Evolutionary conservation across 441 rosid genomes (phyloP).

Genomic region (Arabidopsis lyrata): DNA sequence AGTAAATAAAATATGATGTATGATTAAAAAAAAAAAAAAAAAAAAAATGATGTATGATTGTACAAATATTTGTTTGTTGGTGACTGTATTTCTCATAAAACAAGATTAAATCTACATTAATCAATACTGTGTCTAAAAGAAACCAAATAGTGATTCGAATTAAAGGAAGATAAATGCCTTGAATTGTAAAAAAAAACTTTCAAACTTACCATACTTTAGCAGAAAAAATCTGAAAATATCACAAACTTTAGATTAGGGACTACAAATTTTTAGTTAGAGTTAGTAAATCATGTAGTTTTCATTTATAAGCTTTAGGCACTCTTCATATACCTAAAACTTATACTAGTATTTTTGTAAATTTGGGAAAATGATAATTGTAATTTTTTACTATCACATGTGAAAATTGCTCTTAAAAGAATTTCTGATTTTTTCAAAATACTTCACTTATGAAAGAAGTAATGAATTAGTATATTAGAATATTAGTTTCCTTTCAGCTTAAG

Average conservation of each 20-base stretch:
- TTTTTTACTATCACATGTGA: not conserved
- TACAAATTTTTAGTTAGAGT: not conserved
- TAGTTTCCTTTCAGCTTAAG: constrained; percentile 31
- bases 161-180: not conserved
- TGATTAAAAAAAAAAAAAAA: too few relatives aligned
- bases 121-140: not conserved
- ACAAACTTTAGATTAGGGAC: not conserved
- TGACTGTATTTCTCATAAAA: not conserved
- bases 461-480: constrained; percentile 18
- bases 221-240: not conserved
- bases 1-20: too few relatives aligned
- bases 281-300: not conserved
- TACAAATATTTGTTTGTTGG: not conserved
- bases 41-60: too few relatives aligned
- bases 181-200: not conserved
- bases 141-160: not conserved
- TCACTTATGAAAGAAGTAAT: constrained; percentile 19
- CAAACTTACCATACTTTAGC: not conserved
- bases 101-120: not conserved
- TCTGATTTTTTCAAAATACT: not conserved
- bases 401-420: not conserved
- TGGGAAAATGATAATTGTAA: not conserved
- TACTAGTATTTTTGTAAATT: not conserved
- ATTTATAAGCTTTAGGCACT: not conserved
- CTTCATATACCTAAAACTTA: not conserved